These are phyloP conservation scores for Zymoseptoria passerinii DNA, from an alignment of 2,329 filamentous ascomycete genomes.

Conservation along the genomic window DNA sequence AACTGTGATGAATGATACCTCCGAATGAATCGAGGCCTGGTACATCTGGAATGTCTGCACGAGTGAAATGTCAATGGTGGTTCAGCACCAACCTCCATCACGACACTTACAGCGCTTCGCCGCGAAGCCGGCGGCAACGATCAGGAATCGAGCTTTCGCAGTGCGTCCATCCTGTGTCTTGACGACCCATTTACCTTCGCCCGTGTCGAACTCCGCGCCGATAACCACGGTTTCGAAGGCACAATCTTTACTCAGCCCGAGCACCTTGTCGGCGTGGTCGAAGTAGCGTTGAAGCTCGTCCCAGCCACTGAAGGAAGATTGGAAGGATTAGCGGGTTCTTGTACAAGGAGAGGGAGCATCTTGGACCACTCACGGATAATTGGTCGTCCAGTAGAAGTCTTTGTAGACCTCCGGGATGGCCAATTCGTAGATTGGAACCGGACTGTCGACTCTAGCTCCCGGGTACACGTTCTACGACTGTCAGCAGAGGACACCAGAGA, in stretches of 20 bases:
- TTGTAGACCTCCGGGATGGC: slow-evolving; percentile 40
- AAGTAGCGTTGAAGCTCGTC: slow-evolving; percentile 51
- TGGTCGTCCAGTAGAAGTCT: slow-evolving; percentile 47
- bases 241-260: slow-evolving; percentile 49
- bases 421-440: slow-evolving; percentile 26
- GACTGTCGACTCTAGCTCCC: slow-evolving; percentile 38
- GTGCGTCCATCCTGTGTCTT: slow-evolving; percentile 45
- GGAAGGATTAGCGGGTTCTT: too few species aligned
- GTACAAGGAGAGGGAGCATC: too few species aligned
- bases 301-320: slow-evolving; percentile 8
- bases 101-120: slow-evolving; percentile 42
- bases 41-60: slow-evolving; percentile 48
- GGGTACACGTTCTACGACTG: slow-evolving; percentile 24
- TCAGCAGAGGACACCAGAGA: not conserved
- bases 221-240: slow-evolving; percentile 50
- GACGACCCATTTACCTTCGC: slow-evolving; percentile 43
- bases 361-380: slow-evolving; percentile 17
- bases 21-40: slow-evolving; percentile 52
- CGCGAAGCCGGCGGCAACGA: slow-evolving; percentile 50
- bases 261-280: slow-evolving; percentile 48
- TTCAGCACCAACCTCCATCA: not conserved
- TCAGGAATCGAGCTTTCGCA: slow-evolving; percentile 44
- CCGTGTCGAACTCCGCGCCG: slow-evolving; percentile 44
- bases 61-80: not conserved
- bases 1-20: slow-evolving; percentile 44